Percentiles rank a stretch among this genome's conserved stretches.
Conservation (phyloP, 768 basidiomycete species). For the Tricholoma saponaceum region DNA sequence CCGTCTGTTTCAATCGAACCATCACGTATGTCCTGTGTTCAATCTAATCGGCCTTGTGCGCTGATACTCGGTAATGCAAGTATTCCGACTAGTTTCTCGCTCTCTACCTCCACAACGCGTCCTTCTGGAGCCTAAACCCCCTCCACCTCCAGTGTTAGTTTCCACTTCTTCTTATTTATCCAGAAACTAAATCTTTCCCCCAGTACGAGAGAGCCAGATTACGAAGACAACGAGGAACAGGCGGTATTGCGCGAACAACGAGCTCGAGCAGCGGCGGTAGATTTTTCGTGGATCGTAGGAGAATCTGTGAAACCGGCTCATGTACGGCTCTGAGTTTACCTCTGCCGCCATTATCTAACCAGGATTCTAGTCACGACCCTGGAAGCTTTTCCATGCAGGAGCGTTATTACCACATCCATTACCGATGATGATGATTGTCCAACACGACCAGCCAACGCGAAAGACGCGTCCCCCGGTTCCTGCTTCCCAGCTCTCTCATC, state of each 20-base stretch:
- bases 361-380: background rate
- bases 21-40: background rate
- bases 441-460: constrained; percentile 25
- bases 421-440: constrained; percentile 27
- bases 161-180: background rate
- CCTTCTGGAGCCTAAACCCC: constrained; percentile 39
- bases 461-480: constrained; percentile 40
- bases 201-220: constrained; percentile 46
- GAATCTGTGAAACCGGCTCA: constrained; percentile 16
- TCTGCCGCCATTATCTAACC: background rate
- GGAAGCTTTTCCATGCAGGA: background rate
- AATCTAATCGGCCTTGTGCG: background rate
- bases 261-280: constrained; percentile 37
- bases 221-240: constrained; percentile 41
- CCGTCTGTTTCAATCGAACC: background rate
- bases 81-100: constrained; percentile 47
- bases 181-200: background rate
- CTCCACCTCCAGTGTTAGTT: constrained; percentile 35
- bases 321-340: constrained; percentile 6
- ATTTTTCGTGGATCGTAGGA: constrained; percentile 25
- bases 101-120: constrained; percentile 33
- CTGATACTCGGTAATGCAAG: constrained; percentile 21
- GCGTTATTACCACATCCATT: constrained; percentile 1
- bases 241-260: constrained; percentile 38
- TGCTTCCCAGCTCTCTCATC: constrained; percentile 19